Conservation (phyloP, 495 filamentous ascomycete genomes). For the Penicillium manginii region DNA sequence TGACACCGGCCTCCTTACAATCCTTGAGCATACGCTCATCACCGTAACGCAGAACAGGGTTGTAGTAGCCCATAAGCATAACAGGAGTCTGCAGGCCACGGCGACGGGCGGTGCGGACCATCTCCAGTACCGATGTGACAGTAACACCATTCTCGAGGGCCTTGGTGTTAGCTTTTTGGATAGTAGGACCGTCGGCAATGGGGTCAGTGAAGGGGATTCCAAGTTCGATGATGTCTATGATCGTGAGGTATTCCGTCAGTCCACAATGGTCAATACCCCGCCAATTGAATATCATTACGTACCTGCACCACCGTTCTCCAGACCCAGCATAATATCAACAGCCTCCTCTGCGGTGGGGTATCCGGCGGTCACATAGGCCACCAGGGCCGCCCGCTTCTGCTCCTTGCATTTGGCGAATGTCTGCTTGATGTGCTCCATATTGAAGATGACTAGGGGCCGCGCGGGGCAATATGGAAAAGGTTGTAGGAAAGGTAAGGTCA, state of each 20-base stretch:
- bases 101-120: slow-evolving; percentile 75
- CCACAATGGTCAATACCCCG: slow-evolving; percentile 2
- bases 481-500: slow-evolving; percentile 9
- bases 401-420: slow-evolving; percentile 89
- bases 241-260: slow-evolving; percentile 5
- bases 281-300: slow-evolving; percentile 21
- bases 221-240: slow-evolving; percentile 46
- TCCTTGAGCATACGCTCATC: slow-evolving; percentile 87
- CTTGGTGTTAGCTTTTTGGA: slow-evolving; percentile 87
- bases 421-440: slow-evolving; percentile 79
- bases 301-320: slow-evolving; percentile 95
- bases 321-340: slow-evolving; percentile 78
- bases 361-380: slow-evolving; percentile 95
- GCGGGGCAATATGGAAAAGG: slow-evolving; percentile 21
- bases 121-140: slow-evolving; percentile 72
- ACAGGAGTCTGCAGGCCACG: slow-evolving; percentile 79
- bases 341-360: slow-evolving; percentile 85
- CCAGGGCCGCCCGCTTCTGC: slow-evolving; percentile 68
- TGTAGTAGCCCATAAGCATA: slow-evolving; percentile 98
- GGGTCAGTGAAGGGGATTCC: slow-evolving; percentile 97
- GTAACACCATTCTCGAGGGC: slow-evolving; percentile 89
- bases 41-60: slow-evolving; percentile 89
- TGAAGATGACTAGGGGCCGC: slow-evolving; percentile 8
- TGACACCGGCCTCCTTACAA: slow-evolving; percentile 83
- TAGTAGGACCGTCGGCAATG: slow-evolving; percentile 93